These are phyloP conservation scores for Syzygium malaccense DNA, from an alignment of 441 rosid genomes.

Conservation along the genomic window DNA sequence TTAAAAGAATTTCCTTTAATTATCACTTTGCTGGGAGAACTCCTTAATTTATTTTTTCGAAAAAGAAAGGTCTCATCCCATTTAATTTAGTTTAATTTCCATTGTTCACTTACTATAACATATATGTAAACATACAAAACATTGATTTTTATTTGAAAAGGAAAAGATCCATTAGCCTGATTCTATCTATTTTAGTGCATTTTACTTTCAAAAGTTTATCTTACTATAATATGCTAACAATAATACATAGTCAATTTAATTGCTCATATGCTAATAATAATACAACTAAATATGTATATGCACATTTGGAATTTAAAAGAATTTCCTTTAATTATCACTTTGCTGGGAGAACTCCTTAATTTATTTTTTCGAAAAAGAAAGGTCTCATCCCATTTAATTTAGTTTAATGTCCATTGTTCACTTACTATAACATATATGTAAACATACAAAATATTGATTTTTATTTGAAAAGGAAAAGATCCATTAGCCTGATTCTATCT, in stretches of 20 bases:
- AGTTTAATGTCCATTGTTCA: background rate
- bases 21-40: background rate
- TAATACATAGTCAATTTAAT: too few relatives aligned
- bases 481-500: background rate
- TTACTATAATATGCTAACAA: background rate
- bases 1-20: background rate
- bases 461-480: background rate
- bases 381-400: background rate
- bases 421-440: background rate
- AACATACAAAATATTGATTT: background rate
- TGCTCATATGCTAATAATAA: background rate
- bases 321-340: background rate
- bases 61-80: background rate
- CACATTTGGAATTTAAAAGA: background rate
- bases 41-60: background rate
- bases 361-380: background rate
- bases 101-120: background rate
- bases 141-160: background rate
- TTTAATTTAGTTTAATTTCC: background rate
- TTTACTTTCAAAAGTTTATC: background rate
- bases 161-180: background rate
- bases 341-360: background rate
- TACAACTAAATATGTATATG: background rate
- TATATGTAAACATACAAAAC: background rate
- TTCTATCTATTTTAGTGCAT: background rate